These are phyloP conservation scores for Cornus controversa DNA, from an alignment of 148 eudicot genomes.

Conservation along the genomic window DNA sequence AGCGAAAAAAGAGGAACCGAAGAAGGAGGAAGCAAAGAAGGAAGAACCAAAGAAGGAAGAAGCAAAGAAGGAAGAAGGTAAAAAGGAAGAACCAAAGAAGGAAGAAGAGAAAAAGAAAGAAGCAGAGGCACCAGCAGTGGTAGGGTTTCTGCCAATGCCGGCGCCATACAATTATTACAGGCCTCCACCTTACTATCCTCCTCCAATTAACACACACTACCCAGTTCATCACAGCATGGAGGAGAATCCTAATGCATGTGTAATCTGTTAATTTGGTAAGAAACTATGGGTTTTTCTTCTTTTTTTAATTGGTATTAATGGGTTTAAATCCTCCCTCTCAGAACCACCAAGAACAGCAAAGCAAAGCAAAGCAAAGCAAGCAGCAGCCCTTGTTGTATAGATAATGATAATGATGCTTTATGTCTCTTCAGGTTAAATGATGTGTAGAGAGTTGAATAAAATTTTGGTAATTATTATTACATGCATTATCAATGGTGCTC, in stretches of 20 bases:
- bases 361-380: no score
- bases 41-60: constrained; percentile 29
- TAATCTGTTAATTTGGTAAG: constrained; percentile 27
- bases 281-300: background rate
- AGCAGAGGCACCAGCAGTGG: constrained; percentile 4
- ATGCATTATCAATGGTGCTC: background rate
- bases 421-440: background rate
- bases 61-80: constrained; percentile 25
- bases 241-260: constrained; percentile 46
- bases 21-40: constrained; percentile 27
- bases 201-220: constrained; percentile 27
- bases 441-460: background rate
- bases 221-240: constrained; percentile 27
- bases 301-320: background rate
- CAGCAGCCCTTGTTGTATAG: constrained; percentile 7
- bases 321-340: background rate
- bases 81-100: constrained; percentile 18
- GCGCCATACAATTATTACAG: constrained; percentile 13
- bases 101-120: constrained; percentile 22
- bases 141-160: constrained; percentile 18
- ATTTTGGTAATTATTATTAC: background rate
- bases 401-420: constrained; percentile 5
- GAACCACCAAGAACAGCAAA: background rate
- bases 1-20: constrained; percentile 28
- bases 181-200: constrained; percentile 41